These are phyloP conservation scores for Nephelium lappaceum DNA, from an alignment of 345 rosid species.

Conservation along the genomic window DNA sequence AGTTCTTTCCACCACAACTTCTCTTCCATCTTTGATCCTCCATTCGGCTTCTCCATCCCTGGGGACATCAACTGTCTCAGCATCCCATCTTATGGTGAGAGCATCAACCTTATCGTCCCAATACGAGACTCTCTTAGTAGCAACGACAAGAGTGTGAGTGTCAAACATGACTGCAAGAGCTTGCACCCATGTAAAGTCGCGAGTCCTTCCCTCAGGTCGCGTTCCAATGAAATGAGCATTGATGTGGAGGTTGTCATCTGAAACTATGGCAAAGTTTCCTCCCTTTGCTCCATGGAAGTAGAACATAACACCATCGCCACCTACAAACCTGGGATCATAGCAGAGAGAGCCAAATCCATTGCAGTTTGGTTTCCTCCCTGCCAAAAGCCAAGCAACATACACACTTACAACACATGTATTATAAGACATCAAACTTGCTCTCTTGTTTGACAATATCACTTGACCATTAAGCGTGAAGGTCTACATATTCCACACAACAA, in stretches of 20 bases:
- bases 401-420: background rate
- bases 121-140: conserved; percentile 51
- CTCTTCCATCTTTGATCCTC: conserved; percentile 42
- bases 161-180: conserved; percentile 76
- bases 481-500: background rate
- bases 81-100: conserved; percentile 54
- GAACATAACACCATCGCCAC: conserved; percentile 91
- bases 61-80: conserved; percentile 56
- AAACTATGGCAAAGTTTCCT: conserved; percentile 83
- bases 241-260: conserved; percentile 75
- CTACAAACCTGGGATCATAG: conserved; percentile 79
- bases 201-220: conserved; percentile 69
- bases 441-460: too few relatives aligned
- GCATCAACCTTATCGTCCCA: conserved; percentile 71
- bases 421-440: background rate
- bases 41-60: conserved; percentile 69
- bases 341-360: conserved; percentile 82
- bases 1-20: conserved; percentile 61
- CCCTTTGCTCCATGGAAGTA: conserved; percentile 88
- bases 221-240: conserved; percentile 91
- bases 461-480: too few relatives aligned
- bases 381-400: background rate
- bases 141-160: conserved; percentile 61
- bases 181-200: conserved; percentile 95
- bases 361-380: conserved; percentile 79